Conservation (phyloP, 345 rosid genomes). For the Lumnitzera littorea region DNA sequence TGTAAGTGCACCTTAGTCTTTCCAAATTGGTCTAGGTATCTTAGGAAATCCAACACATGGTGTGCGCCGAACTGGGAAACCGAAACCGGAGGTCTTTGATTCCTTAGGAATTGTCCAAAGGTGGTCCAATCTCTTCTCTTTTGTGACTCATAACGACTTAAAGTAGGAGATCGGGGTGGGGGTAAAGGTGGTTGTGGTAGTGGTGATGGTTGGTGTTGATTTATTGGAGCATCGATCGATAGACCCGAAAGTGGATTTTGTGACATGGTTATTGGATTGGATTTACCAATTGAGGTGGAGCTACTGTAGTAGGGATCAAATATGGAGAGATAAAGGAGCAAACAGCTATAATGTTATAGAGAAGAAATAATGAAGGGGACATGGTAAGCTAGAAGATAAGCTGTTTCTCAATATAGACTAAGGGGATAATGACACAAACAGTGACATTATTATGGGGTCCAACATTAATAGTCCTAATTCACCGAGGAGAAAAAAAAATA, state of each 20-base stretch:
- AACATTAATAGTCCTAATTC: too few species aligned
- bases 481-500: too few species aligned
- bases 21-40: conserved; percentile 79
- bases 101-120: conserved; percentile 77
- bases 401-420: too few species aligned
- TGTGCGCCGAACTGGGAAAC: conserved; percentile 53
- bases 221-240: conserved; percentile 23
- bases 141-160: conserved; percentile 81
- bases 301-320: too few species aligned
- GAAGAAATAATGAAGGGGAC: too few species aligned
- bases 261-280: neutral
- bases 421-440: too few species aligned
- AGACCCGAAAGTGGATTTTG: conserved; percentile 8
- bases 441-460: too few species aligned
- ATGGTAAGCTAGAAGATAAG: too few species aligned
- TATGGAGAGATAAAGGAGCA: too few species aligned
- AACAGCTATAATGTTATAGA: too few species aligned
- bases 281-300: neutral
- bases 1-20: conserved; percentile 81
- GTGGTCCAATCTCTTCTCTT: conserved; percentile 91
- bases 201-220: neutral
- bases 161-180: conserved; percentile 36
- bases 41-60: conserved; percentile 76
- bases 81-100: conserved; percentile 75
- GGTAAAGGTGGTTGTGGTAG: neutral